Evolutionary conservation across 345 rosid species (phyloP), one percentile per base, ranked within the genome.

Genomic region (Euphorbia peplus): DNA sequence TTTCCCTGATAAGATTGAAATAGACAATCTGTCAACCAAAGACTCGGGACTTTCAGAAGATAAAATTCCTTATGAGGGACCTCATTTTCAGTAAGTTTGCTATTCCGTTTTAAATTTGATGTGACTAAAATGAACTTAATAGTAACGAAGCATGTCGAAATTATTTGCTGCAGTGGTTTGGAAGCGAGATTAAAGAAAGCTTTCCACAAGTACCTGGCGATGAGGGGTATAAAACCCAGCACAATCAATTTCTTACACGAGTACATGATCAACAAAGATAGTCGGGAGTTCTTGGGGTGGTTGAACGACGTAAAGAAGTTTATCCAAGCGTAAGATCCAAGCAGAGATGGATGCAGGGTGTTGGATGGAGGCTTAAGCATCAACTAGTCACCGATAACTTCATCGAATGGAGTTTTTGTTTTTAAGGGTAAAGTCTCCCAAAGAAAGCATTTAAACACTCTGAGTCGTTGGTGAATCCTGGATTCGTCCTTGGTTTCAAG

Each of bases 201-300:
- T 13, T 88, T 95, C 64, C 89, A 87, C 79, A 87, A 85, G 82
- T 90, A 88, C 63, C 68, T 90, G 42, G 93, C 87, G 76, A 77
- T 86, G 39, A 81, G 99, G 80, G 97, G 96, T 70, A 80, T 95
- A 71, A 86, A 79, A 63, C 88, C 95, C 21, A 80, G 86, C 80
- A 83, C 83, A 7, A 83, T 90, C 63, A 88, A 88, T 76, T 91
- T 87, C 91, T 78, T 95, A 82, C 91, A 86, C 53, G 99, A 88
- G 81, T 90, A 91, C 79, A 91, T 91, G 97, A 79, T 87, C 73
- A 88, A 87, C 82, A 95, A 95, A 76, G 95, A 90, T 75, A 86
- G 87, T 51, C 76, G 83, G 15, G 96, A 88, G 68, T 87, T 82
- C 71, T 11, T 87, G 58, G 67, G 69, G 32, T 89, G 97, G 98